Evolutionary conservation across 1,284 basidiomycete genomes (phyloP), one percentile per base, ranked within the genome.

Genomic region (Rhodotorula sp.): DNA sequence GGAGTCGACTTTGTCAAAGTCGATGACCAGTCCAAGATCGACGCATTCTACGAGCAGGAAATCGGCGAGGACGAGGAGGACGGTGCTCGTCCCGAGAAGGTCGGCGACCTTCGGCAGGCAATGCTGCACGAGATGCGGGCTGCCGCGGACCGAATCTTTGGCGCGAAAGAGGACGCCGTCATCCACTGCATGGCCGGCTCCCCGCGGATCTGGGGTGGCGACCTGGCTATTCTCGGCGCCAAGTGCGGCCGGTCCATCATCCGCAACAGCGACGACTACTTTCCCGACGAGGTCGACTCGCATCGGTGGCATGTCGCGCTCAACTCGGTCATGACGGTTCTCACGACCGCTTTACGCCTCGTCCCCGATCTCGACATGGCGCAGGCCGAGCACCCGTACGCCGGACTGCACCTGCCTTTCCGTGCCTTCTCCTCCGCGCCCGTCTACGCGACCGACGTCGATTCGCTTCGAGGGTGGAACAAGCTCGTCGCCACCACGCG

Each of bases 1-100:
- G 79, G 80, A 18, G 61, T 80, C 61, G 72, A 77, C 58, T 81
- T 78, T 63, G 77, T 81, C 74, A 80, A 80, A 64, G 72, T 81
- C n/a, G 80, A 81, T 59, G 79, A 79, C n/a, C 80, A 80, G 64
- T 77, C 79, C 14, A 63, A 62, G 54, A 46, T 75, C 46, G 77
- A 78, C 56, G 69, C 69, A n/a, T 18, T 76, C 63, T 39, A 67
- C 48, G 20, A 20, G 34, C 67, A 68, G 57, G 67, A 68, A n/a
- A 26, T 39, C n/a, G 48, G 47, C 14, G 56, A 51, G 16, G 64
- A 59, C n/a, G 58, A 59, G 34, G 62, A 63, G 20, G 26, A 43
- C 0, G 56, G 16, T 15, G 34, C 62, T 6, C 6, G 3, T 14
- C 34, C 54, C 16, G 61, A 52, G 31, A 64, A 64, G 7, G 61